Conservation (phyloP, 2,329 filamentous ascomycete species). For the Bipolaris zeicola region DNA sequence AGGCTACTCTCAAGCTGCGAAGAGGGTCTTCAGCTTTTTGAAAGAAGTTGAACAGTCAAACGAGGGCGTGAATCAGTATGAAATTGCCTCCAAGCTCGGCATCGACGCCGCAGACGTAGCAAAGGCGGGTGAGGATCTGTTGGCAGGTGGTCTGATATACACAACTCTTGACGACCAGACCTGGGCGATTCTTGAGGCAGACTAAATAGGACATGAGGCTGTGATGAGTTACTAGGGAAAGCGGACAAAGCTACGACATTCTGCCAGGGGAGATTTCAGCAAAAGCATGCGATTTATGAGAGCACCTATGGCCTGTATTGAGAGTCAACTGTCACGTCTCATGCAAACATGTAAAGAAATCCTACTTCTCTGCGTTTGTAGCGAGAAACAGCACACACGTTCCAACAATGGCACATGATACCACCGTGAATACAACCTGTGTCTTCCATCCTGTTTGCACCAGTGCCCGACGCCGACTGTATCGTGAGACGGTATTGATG, state of each 20-base stretch:
- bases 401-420: constrained; percentile 49
- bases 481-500: constrained; percentile 79
- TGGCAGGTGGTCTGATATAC: constrained; percentile 76
- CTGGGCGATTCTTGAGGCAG: constrained; percentile 78
- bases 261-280: neutral
- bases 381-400: constrained; percentile 51
- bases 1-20: constrained; percentile 61
- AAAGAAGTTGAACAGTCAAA: constrained; percentile 71
- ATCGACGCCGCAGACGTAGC: constrained; percentile 73
- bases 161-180: constrained; percentile 93
- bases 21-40: constrained; percentile 74
- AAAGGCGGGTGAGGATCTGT: constrained; percentile 80
- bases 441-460: constrained; percentile 96
- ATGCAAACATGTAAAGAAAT: constrained; percentile 4
- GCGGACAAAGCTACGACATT: neutral
- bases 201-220: constrained; percentile 20
- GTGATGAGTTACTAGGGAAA: neutral
- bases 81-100: constrained; percentile 69
- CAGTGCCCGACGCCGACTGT: constrained; percentile 76
- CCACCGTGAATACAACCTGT: constrained; percentile 67
- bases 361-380: constrained; percentile 41
- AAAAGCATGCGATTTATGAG: constrained; percentile 3
- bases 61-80: constrained; percentile 82
- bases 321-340: constrained; percentile 9
- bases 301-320: neutral